Base-by-base conservation (phyloP, 495 filamentous ascomycete genomes). In the Hapsidospora chrysogenum region DNA sequence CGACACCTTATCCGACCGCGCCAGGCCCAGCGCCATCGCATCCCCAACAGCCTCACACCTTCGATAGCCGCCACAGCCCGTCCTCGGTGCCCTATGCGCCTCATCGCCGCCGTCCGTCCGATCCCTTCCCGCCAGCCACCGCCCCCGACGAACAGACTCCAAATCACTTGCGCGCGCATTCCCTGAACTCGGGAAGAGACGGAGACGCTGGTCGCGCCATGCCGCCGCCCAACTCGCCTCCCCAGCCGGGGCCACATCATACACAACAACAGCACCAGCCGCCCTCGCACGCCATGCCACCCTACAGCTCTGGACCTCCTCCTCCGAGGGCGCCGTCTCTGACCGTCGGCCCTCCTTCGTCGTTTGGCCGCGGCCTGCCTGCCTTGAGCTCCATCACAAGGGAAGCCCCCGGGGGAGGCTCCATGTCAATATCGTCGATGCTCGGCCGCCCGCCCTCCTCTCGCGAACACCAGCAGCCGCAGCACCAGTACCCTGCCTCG, bases 341-440 rank as follows among this genome's bases (percentile, higher is more conserved):
- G 17, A 58, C 66, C 18, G 58, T 68, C 13, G 59, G 67, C n/a
- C 68, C 62, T 21, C 59, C 66, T 3, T 57, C 51, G 13, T 43
- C 61, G 5, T 67, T 70, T 41, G 58, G 64, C 0, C 52, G 61
- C 26, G 54, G 55, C 36, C 58, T 74, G 14, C 71, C 71, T 18
- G 54, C 65, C 2, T 43, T 70, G 26, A 58, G 62, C 41, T 54
- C 68, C 3, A 50, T 70, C 17, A 44, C 60, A 6, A 54, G 66
- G 38, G 53, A 58, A 4, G 50, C 45, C 8, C 54, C 48, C 33
- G 52, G 56, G 8, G 72, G 74, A 10, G 79, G 79, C 54, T 80
- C 79, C 61, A 96, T 97, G 89, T 92, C 89, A 15, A 97, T 97
- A 47, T 89, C 84, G 7, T 82, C 89, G 15, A 84, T 97, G 68